phyloP scores from a whole-genome alignment of 176 grass and related monocot genomes.

The Eleusine indica region DNA sequence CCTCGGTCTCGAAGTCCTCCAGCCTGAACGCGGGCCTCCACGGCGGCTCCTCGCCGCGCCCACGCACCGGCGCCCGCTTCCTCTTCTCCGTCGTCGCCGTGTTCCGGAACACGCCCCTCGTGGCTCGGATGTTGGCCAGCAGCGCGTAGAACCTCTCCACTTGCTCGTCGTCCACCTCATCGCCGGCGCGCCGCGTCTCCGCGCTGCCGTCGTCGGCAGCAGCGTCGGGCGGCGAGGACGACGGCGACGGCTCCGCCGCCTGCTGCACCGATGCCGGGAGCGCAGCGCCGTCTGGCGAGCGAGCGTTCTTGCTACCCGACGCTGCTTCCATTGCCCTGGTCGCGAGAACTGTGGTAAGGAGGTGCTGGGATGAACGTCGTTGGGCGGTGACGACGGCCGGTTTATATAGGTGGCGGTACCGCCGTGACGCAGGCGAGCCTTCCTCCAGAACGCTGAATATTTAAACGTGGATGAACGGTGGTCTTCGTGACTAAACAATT shows the following conservation, averaged over 20 bases:
- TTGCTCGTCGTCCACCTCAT: conserved; percentile 27
- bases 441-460: not conserved
- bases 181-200: not conserved
- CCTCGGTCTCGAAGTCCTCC: conserved; percentile 41
- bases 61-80: no score
- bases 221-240: not conserved
- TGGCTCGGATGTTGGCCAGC: conserved; percentile 31
- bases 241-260: not conserved
- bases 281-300: not conserved
- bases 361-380: not conserved
- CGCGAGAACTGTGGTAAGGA: not conserved
- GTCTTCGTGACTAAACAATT: not conserved
- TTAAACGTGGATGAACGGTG: not conserved
- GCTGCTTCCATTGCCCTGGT: not conserved
- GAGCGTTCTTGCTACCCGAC: not conserved
- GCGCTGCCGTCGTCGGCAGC: not conserved
- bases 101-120: not conserved
- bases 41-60: conserved; percentile 7
- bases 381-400: not conserved
- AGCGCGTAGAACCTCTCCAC: conserved; percentile 48
- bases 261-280: not conserved
- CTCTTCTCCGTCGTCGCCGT: no score
- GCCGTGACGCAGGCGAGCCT: not conserved
- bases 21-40: conserved; percentile 45
- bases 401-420: not conserved